A percentile compares a stretch with the other conserved stretches of the same genome.
Conservation (phyloP, 208 protist genomes). For the Vickermania ingenoplastis region DNA sequence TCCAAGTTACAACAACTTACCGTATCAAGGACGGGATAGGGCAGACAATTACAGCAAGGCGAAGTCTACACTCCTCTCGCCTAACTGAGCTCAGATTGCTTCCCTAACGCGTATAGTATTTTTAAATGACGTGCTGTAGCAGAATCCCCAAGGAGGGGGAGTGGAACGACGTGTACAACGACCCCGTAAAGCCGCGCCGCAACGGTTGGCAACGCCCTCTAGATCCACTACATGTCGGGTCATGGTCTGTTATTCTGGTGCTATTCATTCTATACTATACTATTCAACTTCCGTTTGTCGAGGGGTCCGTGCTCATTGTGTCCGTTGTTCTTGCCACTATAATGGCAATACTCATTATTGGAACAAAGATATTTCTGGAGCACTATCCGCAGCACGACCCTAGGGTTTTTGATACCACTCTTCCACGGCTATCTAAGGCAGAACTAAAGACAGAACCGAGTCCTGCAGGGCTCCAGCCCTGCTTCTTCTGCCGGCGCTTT, state of each 20-base stretch:
- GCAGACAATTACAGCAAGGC: too few relatives aligned
- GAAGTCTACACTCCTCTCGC: too few relatives aligned
- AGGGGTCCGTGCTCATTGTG: constrained; percentile 25
- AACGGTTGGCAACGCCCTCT: constrained; percentile 68
- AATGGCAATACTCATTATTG: constrained; percentile 18
- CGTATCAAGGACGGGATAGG: too few relatives aligned
- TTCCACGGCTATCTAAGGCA: constrained; percentile 40
- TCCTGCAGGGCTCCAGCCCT: constrained; percentile 41
- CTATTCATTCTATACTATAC: constrained; percentile 48
- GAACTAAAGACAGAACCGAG: constrained; percentile 29
- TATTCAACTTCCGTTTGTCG: constrained; percentile 57
- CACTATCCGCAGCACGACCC: constrained; percentile 62
- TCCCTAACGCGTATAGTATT: too few relatives aligned
- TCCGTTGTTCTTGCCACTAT: constrained; percentile 37
- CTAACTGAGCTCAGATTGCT: too few relatives aligned
- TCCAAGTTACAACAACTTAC: too few relatives aligned
- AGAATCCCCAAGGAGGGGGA: constrained; percentile 27
- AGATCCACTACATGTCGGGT: constrained; percentile 55
- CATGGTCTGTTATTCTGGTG: constrained; percentile 47
- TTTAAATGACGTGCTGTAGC: constrained; percentile 26
- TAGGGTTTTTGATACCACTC: constrained; percentile 43
- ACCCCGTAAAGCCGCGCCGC: constrained; percentile 68
- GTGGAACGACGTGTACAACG: constrained; percentile 72
- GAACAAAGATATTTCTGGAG: constrained; percentile 54
- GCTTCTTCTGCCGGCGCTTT: constrained; percentile 78